Evolutionary conservation across 2,329 filamentous ascomycete species (phyloP).

Genomic region (Paraphoma chrysanthemicola): DNA sequence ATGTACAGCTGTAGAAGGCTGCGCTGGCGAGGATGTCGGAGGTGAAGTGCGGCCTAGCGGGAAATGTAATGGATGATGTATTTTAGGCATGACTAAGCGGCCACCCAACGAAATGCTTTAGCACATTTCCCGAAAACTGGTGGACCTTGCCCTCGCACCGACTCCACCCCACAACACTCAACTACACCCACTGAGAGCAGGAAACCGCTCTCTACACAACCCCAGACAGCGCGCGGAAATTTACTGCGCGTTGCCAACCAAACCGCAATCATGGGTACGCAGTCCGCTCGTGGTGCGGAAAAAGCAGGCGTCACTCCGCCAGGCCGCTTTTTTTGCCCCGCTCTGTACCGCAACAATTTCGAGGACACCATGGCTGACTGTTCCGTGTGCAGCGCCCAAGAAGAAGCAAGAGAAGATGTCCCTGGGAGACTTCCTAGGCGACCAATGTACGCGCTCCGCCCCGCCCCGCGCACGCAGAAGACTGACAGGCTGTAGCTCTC

Average conservation of each 20-base stretch:
- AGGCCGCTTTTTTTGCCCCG: conserved; percentile 35
- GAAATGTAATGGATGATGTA: not conserved
- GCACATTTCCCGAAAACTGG: conserved; percentile 17
- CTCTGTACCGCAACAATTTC: conserved; percentile 20
- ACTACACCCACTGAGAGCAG: conserved; percentile 33
- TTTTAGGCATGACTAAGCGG: conserved; percentile 17
- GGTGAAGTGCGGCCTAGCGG: not conserved
- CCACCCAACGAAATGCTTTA: conserved; percentile 20
- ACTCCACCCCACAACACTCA: conserved; percentile 33
- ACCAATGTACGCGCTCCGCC: conserved; percentile 73
- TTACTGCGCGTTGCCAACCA: conserved; percentile 46
- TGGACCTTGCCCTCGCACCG: conserved; percentile 26
- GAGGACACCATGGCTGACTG: conserved; percentile 52
- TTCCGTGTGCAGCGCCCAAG: conserved; percentile 73
- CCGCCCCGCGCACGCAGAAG: conserved; percentile 20
- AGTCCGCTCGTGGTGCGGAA: conserved; percentile 31
- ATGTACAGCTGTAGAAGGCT: not conserved
- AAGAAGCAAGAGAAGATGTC: conserved; percentile 97
- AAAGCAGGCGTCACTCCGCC: conserved; percentile 23
- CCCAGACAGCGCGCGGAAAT: conserved; percentile 44
- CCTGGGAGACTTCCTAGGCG: conserved; percentile 92
- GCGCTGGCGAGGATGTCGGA: not conserved
- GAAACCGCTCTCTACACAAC: conserved; percentile 34
- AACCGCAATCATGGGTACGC: conserved; percentile 67
- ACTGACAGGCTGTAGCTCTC: conserved; percentile 60